Evolutionary conservation across 768 basidiomycete species (phyloP).

Genomic region (Crucibulum laeve): DNA sequence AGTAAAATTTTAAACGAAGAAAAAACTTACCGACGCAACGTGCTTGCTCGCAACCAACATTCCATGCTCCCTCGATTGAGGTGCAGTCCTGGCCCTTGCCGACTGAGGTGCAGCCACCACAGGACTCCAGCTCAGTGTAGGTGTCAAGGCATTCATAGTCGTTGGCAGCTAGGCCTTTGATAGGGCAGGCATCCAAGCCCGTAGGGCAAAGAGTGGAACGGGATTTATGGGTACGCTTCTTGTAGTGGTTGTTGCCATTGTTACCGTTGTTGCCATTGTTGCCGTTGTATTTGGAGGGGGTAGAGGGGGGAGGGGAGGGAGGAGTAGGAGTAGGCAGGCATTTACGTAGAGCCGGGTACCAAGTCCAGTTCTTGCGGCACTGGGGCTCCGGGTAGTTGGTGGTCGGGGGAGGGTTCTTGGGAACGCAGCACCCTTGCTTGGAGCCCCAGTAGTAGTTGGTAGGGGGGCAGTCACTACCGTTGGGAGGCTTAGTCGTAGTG

Average conservation of each 20-base stretch:
- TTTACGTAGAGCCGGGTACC: conserved; percentile 36
- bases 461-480: conserved; percentile 7
- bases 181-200: conserved; percentile 54
- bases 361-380: conserved; percentile 41
- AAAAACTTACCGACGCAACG: conserved; percentile 45
- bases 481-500: conserved; percentile 5
- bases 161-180: conserved; percentile 31
- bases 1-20: conserved; percentile 1
- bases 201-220: conserved; percentile 42
- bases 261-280: conserved; percentile 4
- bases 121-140: conserved; percentile 58
- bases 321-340: conserved; percentile 32
- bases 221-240: conserved; percentile 28
- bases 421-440: conserved; percentile 12
- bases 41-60: conserved; percentile 63
- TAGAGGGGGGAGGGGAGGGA: conserved; percentile 27
- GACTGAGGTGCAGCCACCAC: conserved; percentile 70
- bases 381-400: conserved; percentile 42
- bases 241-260: conserved; percentile 16
- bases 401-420: conserved; percentile 34
- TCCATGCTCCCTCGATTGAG: conserved; percentile 57
- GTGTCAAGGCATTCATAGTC: conserved; percentile 67
- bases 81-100: conserved; percentile 70
- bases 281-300: conserved; percentile 23
- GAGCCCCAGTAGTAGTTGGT: conserved; percentile 5